Base-by-base conservation (phyloP, 352 stramenopile species). In the Phytopythium cucurbitacearum region DNA sequence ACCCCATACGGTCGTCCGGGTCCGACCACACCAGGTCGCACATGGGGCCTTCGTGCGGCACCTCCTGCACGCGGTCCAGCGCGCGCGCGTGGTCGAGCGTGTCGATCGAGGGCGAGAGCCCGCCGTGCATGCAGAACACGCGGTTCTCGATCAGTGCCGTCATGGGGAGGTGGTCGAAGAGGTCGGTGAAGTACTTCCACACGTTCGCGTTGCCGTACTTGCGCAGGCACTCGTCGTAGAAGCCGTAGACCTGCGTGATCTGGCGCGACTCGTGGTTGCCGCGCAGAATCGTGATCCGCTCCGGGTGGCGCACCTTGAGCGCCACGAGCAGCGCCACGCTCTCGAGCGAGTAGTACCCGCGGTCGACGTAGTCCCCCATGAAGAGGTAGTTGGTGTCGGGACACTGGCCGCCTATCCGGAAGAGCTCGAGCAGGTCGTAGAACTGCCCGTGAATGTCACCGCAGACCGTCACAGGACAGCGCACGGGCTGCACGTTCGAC, bases 221-320 rank as follows among this genome's bases (percentile, higher is more conserved):
- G 59, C 95, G 76, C 15, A 98, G 73, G 64, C 97, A 99, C 71
- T 99, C 97, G 67, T 99, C 97, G 68, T 99, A 99, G 66, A 99
- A 99, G 34, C 97, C 97, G 69, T 99, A 99, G 5, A 99, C 96
- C 69, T 99, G 95, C 15, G 96, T 99, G 67, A 99, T 99, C 73
- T 99, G 96, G 51, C 97, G 76, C 52, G 73, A 95, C 77, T 99
- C 97, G 69, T 99, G 97, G 83, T 99, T 99, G 52, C 97, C 97
- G 32, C 97, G 93, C 40, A 89, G 53, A 52, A 90, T 89, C 62
- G 83, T 93, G 53, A 96, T 94, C 50, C 82, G 80, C 54, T 96
- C 84, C 15, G 71, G 83, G 64, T 96, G 78, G 44, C 85, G 80
- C 56, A 95, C 82, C 61, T 94, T 95, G 42, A 93, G 76, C 52